Evolutionary conservation across 352 stramenopile species (phyloP).

Genomic region (Pythium aphanidermatum): DNA sequence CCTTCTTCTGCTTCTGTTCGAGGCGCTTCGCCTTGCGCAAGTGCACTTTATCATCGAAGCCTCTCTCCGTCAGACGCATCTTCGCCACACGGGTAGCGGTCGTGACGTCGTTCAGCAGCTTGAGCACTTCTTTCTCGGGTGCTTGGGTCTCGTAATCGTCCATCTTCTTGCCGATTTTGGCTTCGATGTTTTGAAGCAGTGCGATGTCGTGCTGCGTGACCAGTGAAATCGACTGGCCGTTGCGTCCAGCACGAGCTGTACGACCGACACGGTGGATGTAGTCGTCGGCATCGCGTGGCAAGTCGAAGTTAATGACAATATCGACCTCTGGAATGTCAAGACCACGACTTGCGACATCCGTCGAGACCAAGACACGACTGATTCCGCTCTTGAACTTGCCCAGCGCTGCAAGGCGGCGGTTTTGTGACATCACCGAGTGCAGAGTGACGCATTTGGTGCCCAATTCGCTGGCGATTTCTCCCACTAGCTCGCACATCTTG

Average conservation of each 20-base stretch:
- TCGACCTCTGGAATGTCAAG: conserved; percentile 96
- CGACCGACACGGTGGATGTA: conserved; percentile 98
- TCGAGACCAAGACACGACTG: conserved; percentile 93
- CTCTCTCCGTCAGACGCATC: conserved; percentile 86
- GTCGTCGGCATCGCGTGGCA: conserved; percentile 92
- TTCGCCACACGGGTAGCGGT: conserved; percentile 92
- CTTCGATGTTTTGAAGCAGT: conserved; percentile 94
- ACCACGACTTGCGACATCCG: conserved; percentile 95
- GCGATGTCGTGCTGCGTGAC: conserved; percentile 93
- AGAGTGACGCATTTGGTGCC: conserved; percentile 92
- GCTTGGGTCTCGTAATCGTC: conserved; percentile 80
- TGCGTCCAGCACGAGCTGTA: conserved; percentile 90
- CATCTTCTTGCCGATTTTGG: conserved; percentile 86
- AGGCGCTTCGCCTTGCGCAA: conserved; percentile 62
- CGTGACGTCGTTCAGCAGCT: conserved; percentile 93
- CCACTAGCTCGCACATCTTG: conserved; percentile 92
- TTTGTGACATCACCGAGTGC: conserved; percentile 96
- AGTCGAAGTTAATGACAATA: conserved; percentile 97
- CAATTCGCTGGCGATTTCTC: conserved; percentile 91
- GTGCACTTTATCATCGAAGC: conserved; percentile 85
- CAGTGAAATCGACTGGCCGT: conserved; percentile 91
- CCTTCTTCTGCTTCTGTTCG: conserved; percentile 34
- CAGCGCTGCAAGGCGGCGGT: conserved; percentile 90
- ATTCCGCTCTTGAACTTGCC: conserved; percentile 96
- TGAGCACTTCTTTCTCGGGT: conserved; percentile 92